Conservation (phyloP, 2,329 filamentous ascomycete species). For the Ophiosphaerella herpotricha region DNA sequence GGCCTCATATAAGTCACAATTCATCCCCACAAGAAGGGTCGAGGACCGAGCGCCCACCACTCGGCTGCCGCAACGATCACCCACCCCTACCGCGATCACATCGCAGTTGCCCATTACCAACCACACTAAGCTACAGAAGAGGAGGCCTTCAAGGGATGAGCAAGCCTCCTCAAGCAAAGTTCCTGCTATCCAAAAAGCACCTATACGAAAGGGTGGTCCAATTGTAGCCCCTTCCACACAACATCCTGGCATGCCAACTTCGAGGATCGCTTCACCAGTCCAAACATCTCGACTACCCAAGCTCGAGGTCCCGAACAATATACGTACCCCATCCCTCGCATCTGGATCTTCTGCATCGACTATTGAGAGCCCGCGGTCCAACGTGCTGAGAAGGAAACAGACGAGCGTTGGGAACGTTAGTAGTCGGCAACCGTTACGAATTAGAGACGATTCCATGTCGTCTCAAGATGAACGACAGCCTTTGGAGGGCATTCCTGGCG, state of each 20-base stretch:
- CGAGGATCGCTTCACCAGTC: constrained; percentile 29
- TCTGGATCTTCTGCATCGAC: constrained; percentile 55
- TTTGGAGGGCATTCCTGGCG: constrained; percentile 34
- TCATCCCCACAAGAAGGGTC: constrained; percentile 37
- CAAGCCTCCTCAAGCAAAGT: constrained; percentile 21
- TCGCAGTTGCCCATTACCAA: constrained; percentile 31
- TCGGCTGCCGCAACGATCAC: constrained; percentile 44
- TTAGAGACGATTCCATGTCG: constrained; percentile 40
- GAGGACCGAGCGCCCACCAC: constrained; percentile 40
- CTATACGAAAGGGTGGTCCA: constrained; percentile 20
- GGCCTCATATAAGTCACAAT: constrained; percentile 49
- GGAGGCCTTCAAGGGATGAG: constrained; percentile 40
- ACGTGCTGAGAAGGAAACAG: constrained; percentile 51
- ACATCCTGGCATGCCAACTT: constrained; percentile 17
- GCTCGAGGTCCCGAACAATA: constrained; percentile 39
- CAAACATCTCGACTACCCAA: constrained; percentile 42
- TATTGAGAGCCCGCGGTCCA: constrained; percentile 51
- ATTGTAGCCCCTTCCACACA: constrained; percentile 26
- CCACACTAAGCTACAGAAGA: constrained; percentile 45
- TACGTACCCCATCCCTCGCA: constrained; percentile 53
- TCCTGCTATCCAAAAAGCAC: constrained; percentile 23
- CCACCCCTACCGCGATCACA: constrained; percentile 38
- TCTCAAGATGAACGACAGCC: constrained; percentile 38
- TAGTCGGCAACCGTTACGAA: constrained; percentile 35
- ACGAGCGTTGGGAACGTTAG: constrained; percentile 46